Base-by-base conservation (phyloP, 148 eudicot genomes). In the Rhododendron simsii region DNA sequence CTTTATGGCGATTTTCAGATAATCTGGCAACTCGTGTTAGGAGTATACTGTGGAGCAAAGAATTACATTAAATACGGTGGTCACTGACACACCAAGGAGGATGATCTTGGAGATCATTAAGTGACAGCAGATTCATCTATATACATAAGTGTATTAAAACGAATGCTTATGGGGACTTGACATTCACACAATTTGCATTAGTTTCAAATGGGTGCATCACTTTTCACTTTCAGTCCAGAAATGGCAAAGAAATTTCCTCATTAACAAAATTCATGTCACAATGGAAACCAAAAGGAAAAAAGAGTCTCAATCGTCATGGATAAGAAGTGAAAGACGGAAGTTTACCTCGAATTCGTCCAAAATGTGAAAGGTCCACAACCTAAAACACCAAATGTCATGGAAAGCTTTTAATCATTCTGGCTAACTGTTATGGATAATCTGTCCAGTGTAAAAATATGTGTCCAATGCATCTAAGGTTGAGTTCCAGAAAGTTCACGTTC, bases 321-420 rank as follows among this genome's bases (percentile, higher is more conserved):
- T 39, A 81, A 76, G 51, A 81, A 57, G 23, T 81, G 76, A 23
- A 76, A 59, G 47, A 84, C 5, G 50, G 65, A 65, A 67, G 20
- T 59, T 77, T 88, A 94, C 96, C 96, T 94, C 96, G 92, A 41
- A 91, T 90, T 78, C 96, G 89, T 41, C 94, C 96, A 89, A 88
- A 91, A 63, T 90, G 92, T 37, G 96, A 94, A 90, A 94, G 93
- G 86, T 94, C 94, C 87, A 90, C 92, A 86, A 91, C 91, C 96
- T 93, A 83, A 75, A 85, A 87, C 47, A 74, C 53, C 57, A 87
- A 9, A 76, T 59, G 28, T 81, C 80, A 81, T 28, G 55, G 2
- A 74, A 51, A 80, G 30, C 50, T 16, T 30, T 76, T 57, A 45
- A 44, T 48, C 28, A 77, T 78, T 33, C 63, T 78, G 15, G 59